Base-by-base conservation (phyloP, 2,329 filamentous ascomycete genomes). In the Curvularia lunata region DNA sequence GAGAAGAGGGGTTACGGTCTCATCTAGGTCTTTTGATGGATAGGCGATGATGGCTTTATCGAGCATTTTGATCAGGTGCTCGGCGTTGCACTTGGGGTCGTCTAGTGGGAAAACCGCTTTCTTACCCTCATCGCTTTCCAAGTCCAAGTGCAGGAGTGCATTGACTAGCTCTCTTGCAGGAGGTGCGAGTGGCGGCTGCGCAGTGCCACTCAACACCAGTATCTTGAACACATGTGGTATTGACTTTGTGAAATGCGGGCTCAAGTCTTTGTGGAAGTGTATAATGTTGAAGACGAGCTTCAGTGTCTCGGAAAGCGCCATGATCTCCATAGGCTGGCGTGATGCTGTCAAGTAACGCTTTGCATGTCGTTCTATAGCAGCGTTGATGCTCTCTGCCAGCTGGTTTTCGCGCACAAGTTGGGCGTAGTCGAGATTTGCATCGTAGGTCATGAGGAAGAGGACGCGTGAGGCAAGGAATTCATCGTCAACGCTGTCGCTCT, bases 221-320 rank as follows among this genome's bases (percentile, higher is more conserved):
- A 97, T 84, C 43, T 85, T 84, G 55, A 93, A 81, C 27, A 98
- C 85, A 58, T 87, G 83, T 10, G 87, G 84, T 41, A 96, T 83
- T 2, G 89, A 86, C 21, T 84, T 79, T 1, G 86, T 86, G 71
- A 97, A 96, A 0, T 81, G 78, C 0, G 80, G 74, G 4, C 80
- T 77, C 25, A 88, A 82, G 41, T 88, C 82, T 4, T 87, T 86
- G 68, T 88, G 89, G 69, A 88, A 87, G 67, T 93, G 88, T 1
- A 90, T 90, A 52, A 97, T 82, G 75, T 97, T 97, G 82, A 96
- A 98, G 50, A 96, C 79, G 40, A 98, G 83, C 71, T 96, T 97
- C 48, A 95, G 80, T 0, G 90, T 94, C 75, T 98, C 94, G 8
- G 83, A 83, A 37, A 98, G 82, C 0, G 93, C 92, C 86, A 94